Evolutionary conservation across 2,329 filamentous ascomycete genomes (phyloP).

Genomic region (Trichoderma afroharzianum): DNA sequence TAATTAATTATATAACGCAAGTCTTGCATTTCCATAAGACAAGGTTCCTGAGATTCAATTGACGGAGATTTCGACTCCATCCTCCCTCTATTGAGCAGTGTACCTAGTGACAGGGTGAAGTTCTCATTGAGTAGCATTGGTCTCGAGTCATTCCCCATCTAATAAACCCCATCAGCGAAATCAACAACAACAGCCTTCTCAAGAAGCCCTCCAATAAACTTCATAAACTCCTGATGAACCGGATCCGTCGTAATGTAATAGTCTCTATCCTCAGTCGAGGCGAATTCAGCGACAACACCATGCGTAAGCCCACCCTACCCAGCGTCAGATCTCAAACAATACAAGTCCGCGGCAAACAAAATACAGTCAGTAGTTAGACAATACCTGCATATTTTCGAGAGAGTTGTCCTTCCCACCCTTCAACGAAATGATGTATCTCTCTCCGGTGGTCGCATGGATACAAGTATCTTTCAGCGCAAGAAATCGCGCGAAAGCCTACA

Average conservation of each 20-base stretch:
- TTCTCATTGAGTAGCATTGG: background rate
- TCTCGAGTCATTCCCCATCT: background rate
- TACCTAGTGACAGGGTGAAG: too few relatives aligned
- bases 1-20: too few relatives aligned
- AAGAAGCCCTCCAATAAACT: background rate
- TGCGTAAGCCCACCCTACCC: background rate
- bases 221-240: background rate
- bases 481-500: slow-evolving; percentile 32
- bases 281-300: background rate
- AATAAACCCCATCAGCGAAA: background rate
- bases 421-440: slow-evolving; percentile 56
- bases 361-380: too few relatives aligned
- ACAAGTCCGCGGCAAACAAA: background rate
- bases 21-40: too few relatives aligned
- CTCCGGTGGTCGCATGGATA: slow-evolving; percentile 55
- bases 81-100: too few relatives aligned
- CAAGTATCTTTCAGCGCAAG: slow-evolving; percentile 56
- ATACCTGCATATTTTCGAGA: slow-evolving; percentile 40
- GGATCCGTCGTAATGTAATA: background rate
- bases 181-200: background rate
- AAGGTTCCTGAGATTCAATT: too few relatives aligned
- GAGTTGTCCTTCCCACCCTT: slow-evolving; percentile 61
- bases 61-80: too few relatives aligned
- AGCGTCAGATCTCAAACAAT: background rate
- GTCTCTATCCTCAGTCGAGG: background rate